phyloP scores from a whole-genome alignment of 2,329 filamentous ascomycete species.

The Akanthomyces muscarius region DNA sequence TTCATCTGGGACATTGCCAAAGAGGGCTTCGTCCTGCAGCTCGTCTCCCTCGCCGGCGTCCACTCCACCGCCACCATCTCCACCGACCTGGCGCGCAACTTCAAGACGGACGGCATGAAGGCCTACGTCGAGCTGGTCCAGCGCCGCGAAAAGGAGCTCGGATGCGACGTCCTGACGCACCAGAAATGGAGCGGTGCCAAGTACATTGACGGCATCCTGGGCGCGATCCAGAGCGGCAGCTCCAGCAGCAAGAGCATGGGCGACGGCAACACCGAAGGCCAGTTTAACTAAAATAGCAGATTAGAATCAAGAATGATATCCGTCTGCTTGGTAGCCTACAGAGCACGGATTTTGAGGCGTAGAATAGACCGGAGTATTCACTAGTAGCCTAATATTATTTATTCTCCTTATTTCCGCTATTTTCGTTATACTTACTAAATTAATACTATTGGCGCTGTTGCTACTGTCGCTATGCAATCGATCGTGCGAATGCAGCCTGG shows the following conservation, averaged over 20 bases:
- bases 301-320: too few relatives aligned
- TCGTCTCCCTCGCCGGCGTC: slow-evolving; percentile 62
- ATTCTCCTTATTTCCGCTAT: too few relatives aligned
- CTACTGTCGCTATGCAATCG: too few relatives aligned
- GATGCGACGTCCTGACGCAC: slow-evolving; percentile 89
- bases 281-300: slow-evolving; percentile 42
- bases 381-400: too few relatives aligned
- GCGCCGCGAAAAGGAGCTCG: slow-evolving; percentile 80
- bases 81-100: slow-evolving; percentile 72
- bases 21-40: slow-evolving; percentile 72
- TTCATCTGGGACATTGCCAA: slow-evolving; percentile 97
- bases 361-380: too few relatives aligned
- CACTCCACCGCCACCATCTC: slow-evolving; percentile 62
- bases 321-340: too few relatives aligned
- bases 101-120: slow-evolving; percentile 91
- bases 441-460: too few relatives aligned
- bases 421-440: too few relatives aligned
- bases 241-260: slow-evolving; percentile 91
- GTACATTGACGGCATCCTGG: slow-evolving; percentile 85
- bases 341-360: too few relatives aligned
- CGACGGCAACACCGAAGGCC: slow-evolving; percentile 82
- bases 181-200: slow-evolving; percentile 74
- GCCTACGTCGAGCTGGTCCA: slow-evolving; percentile 96
- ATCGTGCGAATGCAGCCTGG: too few relatives aligned
- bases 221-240: slow-evolving; percentile 86